Evolutionary conservation across 2,329 filamentous ascomycete species (phyloP), one percentile per base, ranked within the genome.

Genomic region (Penicillium sumatraense): DNA sequence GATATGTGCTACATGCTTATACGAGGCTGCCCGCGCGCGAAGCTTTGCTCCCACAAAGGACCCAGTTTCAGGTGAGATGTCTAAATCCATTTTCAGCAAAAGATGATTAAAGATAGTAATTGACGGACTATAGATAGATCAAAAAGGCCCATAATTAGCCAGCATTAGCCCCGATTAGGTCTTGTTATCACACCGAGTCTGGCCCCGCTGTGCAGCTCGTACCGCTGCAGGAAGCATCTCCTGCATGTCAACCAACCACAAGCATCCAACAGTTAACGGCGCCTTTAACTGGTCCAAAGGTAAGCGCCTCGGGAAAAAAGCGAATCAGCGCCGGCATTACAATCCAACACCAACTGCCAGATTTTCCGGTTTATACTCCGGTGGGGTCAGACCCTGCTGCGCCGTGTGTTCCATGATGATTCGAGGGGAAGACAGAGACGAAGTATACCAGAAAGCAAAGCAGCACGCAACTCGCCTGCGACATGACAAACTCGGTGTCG

Each of bases 81-180:
- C 38, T 42, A 24, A 42, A 21, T 42, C 38, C 38, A 42, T 24
- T 42, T 42, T 16, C 9, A 42, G 38, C 2, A 42, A 42, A 29
- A 29, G 23, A 36, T 16, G 26, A 46, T 51, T 46, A 59, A 63
- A 63, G 57, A 63, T 63, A 63, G 61, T 54, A 61, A 59, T 58
- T 51, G 50, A 47, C 33, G 14, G 51, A 53, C 62, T 59, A 63
- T 65, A 59, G 56, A 63, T 64, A 65, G 62, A 63, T 54, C 13
- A 29, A 56, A 65, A 40, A 59, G 18, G 18, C 47, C 57, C 58
- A 57, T 58, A 63, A 63, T 64, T 65, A 65, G 54, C 54, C 42
- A 41, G 41, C 51, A 54, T 59, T 49, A 38, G 52, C 29, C 42
- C 49, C 13, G 41, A 49, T 54, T 31, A 5, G 41, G 33, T 33